A percentile compares a stretch with the other conserved stretches of the same genome.
Evolutionary conservation across 2,329 filamentous ascomycete genomes (phyloP).

Genomic region (Alternaria infectoria): DNA sequence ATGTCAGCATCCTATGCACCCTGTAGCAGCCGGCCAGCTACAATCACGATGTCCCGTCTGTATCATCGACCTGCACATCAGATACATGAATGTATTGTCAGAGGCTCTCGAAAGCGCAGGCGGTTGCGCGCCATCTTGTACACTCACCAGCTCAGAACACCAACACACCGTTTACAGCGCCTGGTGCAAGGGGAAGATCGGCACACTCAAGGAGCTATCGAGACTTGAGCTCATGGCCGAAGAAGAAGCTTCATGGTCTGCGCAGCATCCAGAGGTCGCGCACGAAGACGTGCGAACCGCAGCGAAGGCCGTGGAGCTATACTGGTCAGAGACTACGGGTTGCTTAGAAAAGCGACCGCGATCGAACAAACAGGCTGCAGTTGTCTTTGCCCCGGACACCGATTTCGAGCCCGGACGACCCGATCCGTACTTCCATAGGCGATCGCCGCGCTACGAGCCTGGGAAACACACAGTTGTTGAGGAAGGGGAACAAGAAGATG

Average conservation of each 20-base stretch:
- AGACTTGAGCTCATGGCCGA: slow-evolving; percentile 28
- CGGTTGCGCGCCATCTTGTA: slow-evolving; percentile 26
- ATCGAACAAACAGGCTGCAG: slow-evolving; percentile 12
- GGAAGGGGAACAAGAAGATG: slow-evolving; percentile 9
- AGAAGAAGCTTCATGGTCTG: slow-evolving; percentile 26
- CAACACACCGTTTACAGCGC: slow-evolving; percentile 31
- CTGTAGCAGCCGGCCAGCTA: slow-evolving; percentile 14
- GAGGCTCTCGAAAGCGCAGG: slow-evolving; percentile 27
- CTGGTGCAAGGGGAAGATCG: slow-evolving; percentile 33
- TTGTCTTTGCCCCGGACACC: slow-evolving; percentile 30
- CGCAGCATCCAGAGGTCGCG: slow-evolving; percentile 12
- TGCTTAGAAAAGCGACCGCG: background rate
- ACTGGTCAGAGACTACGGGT: slow-evolving; percentile 29
- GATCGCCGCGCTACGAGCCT: slow-evolving; percentile 38
- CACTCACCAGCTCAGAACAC: slow-evolving; percentile 26
- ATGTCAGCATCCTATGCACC: slow-evolving; percentile 34
- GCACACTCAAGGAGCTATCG: slow-evolving; percentile 24
- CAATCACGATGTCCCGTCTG: slow-evolving; percentile 37
- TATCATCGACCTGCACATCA: slow-evolving; percentile 31
- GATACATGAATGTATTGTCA: slow-evolving; percentile 33
- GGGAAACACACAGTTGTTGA: slow-evolving; percentile 27
- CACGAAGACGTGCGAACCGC: slow-evolving; percentile 29
- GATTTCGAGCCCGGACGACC: slow-evolving; percentile 29
- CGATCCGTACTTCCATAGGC: slow-evolving; percentile 31
- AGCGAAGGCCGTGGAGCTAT: slow-evolving; percentile 29